Conservation (phyloP, 352 stramenopile species). For the Phytophthora foliorum region DNA sequence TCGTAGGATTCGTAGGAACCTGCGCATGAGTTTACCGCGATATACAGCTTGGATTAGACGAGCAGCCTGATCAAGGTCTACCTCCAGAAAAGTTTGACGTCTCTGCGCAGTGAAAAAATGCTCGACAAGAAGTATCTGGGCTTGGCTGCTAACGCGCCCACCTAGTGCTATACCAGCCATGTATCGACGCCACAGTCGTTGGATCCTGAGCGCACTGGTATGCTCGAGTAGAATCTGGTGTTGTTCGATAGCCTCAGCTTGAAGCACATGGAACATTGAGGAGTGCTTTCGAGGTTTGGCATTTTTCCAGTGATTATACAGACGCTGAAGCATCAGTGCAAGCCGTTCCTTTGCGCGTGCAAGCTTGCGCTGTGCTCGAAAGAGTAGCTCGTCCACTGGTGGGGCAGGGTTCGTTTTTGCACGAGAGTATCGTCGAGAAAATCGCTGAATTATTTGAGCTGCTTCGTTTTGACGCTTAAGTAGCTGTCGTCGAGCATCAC, state of each 20-base stretch:
- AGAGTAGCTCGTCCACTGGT: constrained; percentile 43
- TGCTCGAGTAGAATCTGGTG: constrained; percentile 22
- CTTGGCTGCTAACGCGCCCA: constrained; percentile 24
- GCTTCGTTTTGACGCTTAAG: constrained; percentile 18
- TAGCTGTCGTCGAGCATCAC: constrained; percentile 27
- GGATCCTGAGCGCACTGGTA: constrained; percentile 40
- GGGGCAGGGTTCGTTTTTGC: neutral
- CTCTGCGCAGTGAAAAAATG: constrained; percentile 46
- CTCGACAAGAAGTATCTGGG: constrained; percentile 57
- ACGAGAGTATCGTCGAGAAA: constrained; percentile 23
- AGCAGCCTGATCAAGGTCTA: constrained; percentile 44
- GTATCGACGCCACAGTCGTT: constrained; percentile 53
- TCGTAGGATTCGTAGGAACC: constrained; percentile 49
- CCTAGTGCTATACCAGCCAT: constrained; percentile 19
- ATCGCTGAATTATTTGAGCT: constrained; percentile 42
- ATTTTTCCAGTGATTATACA: constrained; percentile 46
- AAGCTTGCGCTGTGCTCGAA: constrained; percentile 48
- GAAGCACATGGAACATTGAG: constrained; percentile 11
- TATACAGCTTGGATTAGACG: constrained; percentile 68
- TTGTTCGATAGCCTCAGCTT: constrained; percentile 15
- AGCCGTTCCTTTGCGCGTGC: constrained; percentile 43
- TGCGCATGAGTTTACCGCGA: constrained; percentile 53
- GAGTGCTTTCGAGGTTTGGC: constrained; percentile 7
- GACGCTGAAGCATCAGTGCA: constrained; percentile 53
- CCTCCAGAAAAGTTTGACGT: constrained; percentile 24